These are phyloP conservation scores for Bisporella sp. DNA, from an alignment of 2,329 filamentous ascomycete genomes.

Conservation along the genomic window DNA sequence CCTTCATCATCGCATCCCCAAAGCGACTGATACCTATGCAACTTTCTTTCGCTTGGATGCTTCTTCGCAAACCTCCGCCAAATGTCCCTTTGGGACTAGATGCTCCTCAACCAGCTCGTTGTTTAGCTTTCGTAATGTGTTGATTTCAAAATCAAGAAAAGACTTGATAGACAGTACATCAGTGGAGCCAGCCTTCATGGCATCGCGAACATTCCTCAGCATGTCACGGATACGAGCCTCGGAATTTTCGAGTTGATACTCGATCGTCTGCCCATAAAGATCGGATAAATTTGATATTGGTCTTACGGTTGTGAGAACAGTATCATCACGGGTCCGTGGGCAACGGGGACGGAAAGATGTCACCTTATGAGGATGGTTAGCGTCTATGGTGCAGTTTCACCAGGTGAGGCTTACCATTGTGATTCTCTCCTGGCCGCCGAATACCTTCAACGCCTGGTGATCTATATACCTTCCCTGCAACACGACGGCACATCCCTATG, in stretches of 20 bases:
- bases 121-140: conserved; percentile 22
- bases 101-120: conserved; percentile 28
- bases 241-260: conserved; percentile 33
- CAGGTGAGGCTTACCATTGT: conserved; percentile 28
- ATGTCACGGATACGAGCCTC: conserved; percentile 29
- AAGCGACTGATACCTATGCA: conserved; percentile 1
- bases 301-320: conserved; percentile 29
- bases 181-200: conserved; percentile 27
- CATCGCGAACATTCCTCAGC: conserved; percentile 28
- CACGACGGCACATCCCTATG: conserved; percentile 33
- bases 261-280: conserved; percentile 31
- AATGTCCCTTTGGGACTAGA: conserved; percentile 20
- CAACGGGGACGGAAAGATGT: conserved; percentile 37
- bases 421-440: conserved; percentile 36
- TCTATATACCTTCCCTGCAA: conserved; percentile 40
- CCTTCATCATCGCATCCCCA: too few species aligned
- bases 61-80: conserved; percentile 21
- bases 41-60: conserved; percentile 16
- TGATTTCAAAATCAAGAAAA: conserved; percentile 31
- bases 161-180: conserved; percentile 29
- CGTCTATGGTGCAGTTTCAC: too few species aligned
- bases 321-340: conserved; percentile 34
- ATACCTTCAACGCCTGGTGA: conserved; percentile 35
- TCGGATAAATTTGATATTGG: conserved; percentile 31
- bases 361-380: conserved; percentile 11